phyloP scores from a whole-genome alignment of 352 stramenopile species.

The Globisporangium iwayamae region DNA sequence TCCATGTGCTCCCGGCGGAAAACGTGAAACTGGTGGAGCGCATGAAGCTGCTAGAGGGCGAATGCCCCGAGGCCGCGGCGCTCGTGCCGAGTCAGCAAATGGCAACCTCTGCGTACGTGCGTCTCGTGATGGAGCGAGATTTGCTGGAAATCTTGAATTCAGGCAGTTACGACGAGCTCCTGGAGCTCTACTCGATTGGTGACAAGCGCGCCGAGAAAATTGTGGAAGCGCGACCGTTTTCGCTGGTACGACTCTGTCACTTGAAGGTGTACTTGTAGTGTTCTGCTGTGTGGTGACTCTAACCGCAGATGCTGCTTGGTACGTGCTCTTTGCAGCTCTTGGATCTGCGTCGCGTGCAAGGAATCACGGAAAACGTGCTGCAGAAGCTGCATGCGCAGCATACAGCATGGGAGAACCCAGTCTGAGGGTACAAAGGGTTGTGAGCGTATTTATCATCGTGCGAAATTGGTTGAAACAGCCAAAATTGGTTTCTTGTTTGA shows the following conservation, averaged over 20 bases:
- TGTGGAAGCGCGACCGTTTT: constrained; percentile 35
- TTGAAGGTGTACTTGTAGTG: background rate
- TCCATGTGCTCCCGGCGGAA: constrained; percentile 39
- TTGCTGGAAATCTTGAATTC: constrained; percentile 47
- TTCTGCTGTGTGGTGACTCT: background rate
- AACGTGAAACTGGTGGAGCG: constrained; percentile 48
- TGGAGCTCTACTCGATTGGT: constrained; percentile 45
- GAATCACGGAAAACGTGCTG: constrained; percentile 44
- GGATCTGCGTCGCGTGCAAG: constrained; percentile 36
- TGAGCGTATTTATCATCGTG: no score
- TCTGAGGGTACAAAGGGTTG: background rate
- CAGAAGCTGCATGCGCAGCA: constrained; percentile 41
- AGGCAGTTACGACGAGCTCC: constrained; percentile 38
- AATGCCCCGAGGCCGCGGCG: constrained; percentile 18
- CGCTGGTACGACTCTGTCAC: constrained; percentile 20
- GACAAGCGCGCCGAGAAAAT: constrained; percentile 48
- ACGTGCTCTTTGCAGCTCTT: constrained; percentile 23
- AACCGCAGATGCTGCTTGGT: background rate
- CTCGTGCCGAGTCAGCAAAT: constrained; percentile 37
- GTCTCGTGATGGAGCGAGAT: constrained; percentile 43
- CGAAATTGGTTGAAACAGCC: no score
- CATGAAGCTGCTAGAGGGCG: constrained; percentile 27
- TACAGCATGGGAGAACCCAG: constrained; percentile 18
- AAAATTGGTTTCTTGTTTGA: no score
- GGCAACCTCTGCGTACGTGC: constrained; percentile 31